phyloP scores from a whole-genome alignment of 2,329 filamentous ascomycete genomes.

The Aspergillus piperis region DNA sequence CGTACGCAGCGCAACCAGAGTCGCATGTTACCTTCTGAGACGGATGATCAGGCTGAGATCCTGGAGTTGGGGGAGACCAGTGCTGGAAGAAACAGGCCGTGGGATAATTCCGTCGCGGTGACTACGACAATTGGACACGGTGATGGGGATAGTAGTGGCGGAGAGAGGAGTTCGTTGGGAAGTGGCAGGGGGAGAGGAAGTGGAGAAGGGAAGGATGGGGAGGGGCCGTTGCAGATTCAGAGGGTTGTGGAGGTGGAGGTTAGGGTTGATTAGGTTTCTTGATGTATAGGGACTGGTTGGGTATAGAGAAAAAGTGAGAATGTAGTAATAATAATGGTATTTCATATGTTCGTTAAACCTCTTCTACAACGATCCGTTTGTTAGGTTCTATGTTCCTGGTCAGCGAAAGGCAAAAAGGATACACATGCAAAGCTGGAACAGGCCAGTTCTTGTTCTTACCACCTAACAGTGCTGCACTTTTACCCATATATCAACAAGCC shows the following conservation, averaged over 20 bases:
- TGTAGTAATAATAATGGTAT: no score
- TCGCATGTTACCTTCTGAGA: background rate
- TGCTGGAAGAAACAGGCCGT: background rate
- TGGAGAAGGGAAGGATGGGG: background rate
- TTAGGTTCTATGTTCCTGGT: no score
- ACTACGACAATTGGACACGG: background rate
- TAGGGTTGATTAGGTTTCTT: background rate
- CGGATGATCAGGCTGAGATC: slow-evolving; percentile 2
- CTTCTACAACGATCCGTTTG: no score
- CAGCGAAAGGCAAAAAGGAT: no score
- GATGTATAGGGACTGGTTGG: no score
- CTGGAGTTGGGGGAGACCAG: background rate
- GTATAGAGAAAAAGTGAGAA: no score
- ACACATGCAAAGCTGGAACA: no score
- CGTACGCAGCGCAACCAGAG: slow-evolving; percentile 3
- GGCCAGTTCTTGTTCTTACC: no score
- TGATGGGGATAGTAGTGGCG: background rate
- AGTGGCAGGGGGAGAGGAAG: background rate
- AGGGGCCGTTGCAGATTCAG: background rate
- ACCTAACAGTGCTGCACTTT: no score
- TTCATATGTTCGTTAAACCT: no score
- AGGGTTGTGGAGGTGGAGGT: slow-evolving; percentile 8
- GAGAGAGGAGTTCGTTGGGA: background rate
- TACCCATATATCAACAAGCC: no score
- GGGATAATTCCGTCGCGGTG: background rate